phyloP scores from a whole-genome alignment of 192 early-diverging fungal genomes.

The Martensiomyces pterosporus region DNA sequence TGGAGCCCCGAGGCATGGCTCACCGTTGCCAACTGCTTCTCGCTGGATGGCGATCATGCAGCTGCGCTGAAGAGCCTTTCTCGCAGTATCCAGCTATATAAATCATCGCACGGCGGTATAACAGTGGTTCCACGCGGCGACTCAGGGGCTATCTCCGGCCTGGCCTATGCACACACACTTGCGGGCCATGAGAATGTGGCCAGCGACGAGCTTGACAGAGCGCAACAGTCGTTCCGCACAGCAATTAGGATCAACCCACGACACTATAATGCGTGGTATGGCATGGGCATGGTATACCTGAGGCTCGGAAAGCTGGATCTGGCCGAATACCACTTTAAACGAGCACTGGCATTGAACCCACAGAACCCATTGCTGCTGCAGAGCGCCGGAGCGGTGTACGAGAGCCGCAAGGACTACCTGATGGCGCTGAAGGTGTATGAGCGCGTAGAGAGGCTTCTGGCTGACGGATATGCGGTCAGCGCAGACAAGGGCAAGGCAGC shows the following conservation, averaged over 20 bases:
- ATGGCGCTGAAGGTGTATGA: slow-evolving; percentile 63
- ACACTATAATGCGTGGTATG: slow-evolving; percentile 86
- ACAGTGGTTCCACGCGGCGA: slow-evolving; percentile 25
- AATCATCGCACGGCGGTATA: slow-evolving; percentile 15
- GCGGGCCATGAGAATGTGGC: slow-evolving; percentile 77
- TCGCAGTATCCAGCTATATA: slow-evolving; percentile 64
- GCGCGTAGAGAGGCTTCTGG: slow-evolving; percentile 54
- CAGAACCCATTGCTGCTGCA: slow-evolving; percentile 68
- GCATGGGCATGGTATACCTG: slow-evolving; percentile 68
- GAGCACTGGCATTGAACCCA: slow-evolving; percentile 68
- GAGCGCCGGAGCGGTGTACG: slow-evolving; percentile 69
- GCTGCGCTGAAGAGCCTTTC: slow-evolving; percentile 72
- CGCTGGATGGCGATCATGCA: slow-evolving; percentile 70
- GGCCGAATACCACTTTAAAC: slow-evolving; percentile 69
- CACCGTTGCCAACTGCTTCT: slow-evolving; percentile 69
- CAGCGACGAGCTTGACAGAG: slow-evolving; percentile 70
- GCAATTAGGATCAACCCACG: slow-evolving; percentile 68
- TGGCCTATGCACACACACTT: slow-evolving; percentile 79
- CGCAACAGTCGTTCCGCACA: slow-evolving; percentile 65
- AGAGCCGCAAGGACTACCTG: slow-evolving; percentile 50
- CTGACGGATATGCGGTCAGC: slow-evolving; percentile 1
- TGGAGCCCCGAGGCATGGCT: slow-evolving; percentile 79
- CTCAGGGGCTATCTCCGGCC: slow-evolving; percentile 25
- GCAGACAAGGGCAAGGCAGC: neutral
- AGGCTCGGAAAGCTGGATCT: slow-evolving; percentile 67